Evolutionary conservation across 2,329 filamentous ascomycete genomes (phyloP).

Genomic region (Penicillium sp.): DNA sequence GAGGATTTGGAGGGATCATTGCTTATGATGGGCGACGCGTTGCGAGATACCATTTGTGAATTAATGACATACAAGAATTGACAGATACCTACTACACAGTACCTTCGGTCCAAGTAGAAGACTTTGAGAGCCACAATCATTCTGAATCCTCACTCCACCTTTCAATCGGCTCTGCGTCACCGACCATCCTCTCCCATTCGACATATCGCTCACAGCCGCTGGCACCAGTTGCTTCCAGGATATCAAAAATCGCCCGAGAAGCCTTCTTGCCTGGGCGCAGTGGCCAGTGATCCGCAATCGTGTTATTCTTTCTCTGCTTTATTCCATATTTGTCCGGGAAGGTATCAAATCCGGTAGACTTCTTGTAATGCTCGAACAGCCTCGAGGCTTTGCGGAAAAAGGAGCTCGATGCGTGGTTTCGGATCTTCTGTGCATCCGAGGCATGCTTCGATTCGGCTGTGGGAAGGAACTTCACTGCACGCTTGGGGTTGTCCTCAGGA

Average conservation of each 20-base stretch:
- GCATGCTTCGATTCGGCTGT: not conserved
- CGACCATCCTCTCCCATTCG: not conserved
- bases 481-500: not conserved
- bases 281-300: not conserved
- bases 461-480: not conserved
- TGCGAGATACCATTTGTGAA: conserved; percentile 3
- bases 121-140: no score
- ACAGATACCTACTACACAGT: not conserved
- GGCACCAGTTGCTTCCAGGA: not conserved
- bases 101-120: no score
- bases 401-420: not conserved
- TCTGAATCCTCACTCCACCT: no score
- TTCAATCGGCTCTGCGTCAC: no score
- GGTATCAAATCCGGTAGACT: not conserved
- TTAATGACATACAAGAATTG: not conserved
- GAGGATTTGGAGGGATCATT: conserved; percentile 65
- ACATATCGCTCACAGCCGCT: not conserved
- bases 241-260: not conserved
- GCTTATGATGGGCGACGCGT: no score
- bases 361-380: not conserved
- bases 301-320: not conserved
- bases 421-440: not conserved
- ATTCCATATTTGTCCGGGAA: not conserved
- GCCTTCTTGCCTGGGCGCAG: not conserved
- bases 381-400: not conserved